Evolutionary conservation across 345 rosid genomes (phyloP).

Genomic region (Geranium brycei): DNA sequence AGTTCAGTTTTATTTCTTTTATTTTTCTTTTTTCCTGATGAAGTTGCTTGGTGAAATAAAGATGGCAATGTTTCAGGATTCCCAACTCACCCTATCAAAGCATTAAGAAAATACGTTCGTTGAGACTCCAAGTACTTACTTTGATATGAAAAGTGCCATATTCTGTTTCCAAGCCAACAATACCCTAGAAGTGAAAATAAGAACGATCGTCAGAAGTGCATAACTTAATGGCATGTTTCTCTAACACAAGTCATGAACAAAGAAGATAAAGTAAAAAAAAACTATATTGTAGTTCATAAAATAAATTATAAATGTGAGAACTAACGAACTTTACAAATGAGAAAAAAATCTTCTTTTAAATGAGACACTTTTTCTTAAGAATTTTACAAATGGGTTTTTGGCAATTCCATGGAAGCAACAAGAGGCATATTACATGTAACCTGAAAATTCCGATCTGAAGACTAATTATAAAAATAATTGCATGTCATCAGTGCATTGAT

Average conservation of each 20-base stretch:
- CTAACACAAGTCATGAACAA: too few relatives aligned
- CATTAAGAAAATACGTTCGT: background rate
- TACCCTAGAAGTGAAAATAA: constrained; percentile 36
- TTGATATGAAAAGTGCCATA: constrained; percentile 68
- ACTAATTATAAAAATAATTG: too few relatives aligned
- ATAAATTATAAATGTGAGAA: too few relatives aligned
- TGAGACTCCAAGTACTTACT: constrained; percentile 29
- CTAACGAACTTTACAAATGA: too few relatives aligned
- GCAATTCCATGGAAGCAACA: background rate
- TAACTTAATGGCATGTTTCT: background rate
- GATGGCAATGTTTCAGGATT: background rate
- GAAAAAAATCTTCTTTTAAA: background rate
- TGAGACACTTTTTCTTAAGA: background rate
- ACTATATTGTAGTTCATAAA: too few relatives aligned
- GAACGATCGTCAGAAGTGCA: background rate
- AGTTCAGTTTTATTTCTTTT: too few relatives aligned
- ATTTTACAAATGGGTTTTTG: background rate
- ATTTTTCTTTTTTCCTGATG: background rate
- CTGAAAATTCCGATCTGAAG: background rate
- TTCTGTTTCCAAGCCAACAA: constrained; percentile 70
- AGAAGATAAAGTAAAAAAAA: too few relatives aligned
- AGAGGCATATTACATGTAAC: background rate
- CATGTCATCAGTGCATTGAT: background rate
- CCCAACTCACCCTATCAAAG: background rate
- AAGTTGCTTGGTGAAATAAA: background rate